phyloP scores from a whole-genome alignment of 2,329 filamentous ascomycete genomes.

The Diaporthe ampelina region DNA sequence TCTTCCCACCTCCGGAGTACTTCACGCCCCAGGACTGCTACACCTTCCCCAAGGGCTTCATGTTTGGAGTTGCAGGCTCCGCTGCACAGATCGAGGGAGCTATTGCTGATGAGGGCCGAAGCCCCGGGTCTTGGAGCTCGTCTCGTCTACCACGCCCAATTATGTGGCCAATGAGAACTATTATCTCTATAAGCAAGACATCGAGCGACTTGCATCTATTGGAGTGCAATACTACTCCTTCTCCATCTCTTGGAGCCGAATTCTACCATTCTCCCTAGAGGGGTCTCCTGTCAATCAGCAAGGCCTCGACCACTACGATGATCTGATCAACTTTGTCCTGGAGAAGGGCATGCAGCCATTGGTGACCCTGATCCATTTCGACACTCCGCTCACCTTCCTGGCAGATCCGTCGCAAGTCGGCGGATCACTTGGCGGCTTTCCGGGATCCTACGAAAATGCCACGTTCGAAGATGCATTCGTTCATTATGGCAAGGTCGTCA shows the following conservation, averaged over 20 bases:
- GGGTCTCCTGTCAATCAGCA: conserved; percentile 65
- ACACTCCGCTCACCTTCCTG: conserved; percentile 60
- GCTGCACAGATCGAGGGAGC: conserved; percentile 63
- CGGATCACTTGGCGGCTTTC: conserved; percentile 54
- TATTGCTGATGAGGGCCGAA: conserved; percentile 58
- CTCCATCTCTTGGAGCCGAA: conserved; percentile 65
- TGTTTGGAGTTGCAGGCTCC: conserved; percentile 62
- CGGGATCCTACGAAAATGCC: conserved; percentile 60
- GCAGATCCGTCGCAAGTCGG: conserved; percentile 47
- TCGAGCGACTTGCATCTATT: conserved; percentile 65
- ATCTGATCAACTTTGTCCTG: conserved; percentile 64
- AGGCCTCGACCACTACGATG: conserved; percentile 66
- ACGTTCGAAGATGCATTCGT: conserved; percentile 65
- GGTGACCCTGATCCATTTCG: conserved; percentile 65
- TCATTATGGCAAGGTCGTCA: conserved; percentile 66
- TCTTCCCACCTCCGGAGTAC: conserved; percentile 67
- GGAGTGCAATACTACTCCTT: conserved; percentile 67
- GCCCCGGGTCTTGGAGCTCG: conserved; percentile 59
- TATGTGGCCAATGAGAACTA: conserved; percentile 65
- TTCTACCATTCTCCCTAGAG: conserved; percentile 64
- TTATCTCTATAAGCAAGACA: conserved; percentile 69
- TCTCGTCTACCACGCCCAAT: conserved; percentile 44
- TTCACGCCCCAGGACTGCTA: conserved; percentile 63
- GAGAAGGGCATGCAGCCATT: conserved; percentile 64
- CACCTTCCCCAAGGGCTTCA: conserved; percentile 62